phyloP scores from a whole-genome alignment of 2,329 filamentous ascomycete species.

The Ceratocystis cubensis region DNA sequence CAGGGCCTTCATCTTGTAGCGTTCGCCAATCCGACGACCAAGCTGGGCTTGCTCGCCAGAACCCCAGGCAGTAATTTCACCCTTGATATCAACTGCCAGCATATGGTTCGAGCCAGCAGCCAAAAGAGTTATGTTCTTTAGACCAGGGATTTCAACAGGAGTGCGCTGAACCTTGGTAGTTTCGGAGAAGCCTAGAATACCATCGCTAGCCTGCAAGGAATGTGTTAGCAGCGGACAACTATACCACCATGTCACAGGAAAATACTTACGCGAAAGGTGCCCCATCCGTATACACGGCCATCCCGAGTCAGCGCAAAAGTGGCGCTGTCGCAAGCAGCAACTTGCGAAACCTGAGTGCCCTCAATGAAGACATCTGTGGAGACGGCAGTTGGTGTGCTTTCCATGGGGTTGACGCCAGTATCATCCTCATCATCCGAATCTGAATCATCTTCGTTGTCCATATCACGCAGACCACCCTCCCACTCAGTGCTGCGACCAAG shows the following conservation, averaged over 20 bases:
- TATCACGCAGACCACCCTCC: constrained; percentile 50
- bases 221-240: neutral
- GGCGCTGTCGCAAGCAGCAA: constrained; percentile 61
- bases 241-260: neutral
- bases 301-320: constrained; percentile 65
- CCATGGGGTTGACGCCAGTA: constrained; percentile 56
- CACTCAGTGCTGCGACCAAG: constrained; percentile 62
- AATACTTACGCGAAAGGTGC: constrained; percentile 49
- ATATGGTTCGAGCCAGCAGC: constrained; percentile 59
- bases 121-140: constrained; percentile 54
- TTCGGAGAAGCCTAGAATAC: constrained; percentile 51
- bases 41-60: constrained; percentile 55
- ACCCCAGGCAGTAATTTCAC: constrained; percentile 58
- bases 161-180: constrained; percentile 38
- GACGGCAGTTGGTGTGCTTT: constrained; percentile 54
- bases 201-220: constrained; percentile 37
- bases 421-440: constrained; percentile 48
- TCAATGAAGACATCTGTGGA: constrained; percentile 46
- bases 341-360: constrained; percentile 48
- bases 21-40: constrained; percentile 45
- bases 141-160: constrained; percentile 44
- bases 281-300: constrained; percentile 71
- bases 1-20: constrained; percentile 51
- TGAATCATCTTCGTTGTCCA: constrained; percentile 43
- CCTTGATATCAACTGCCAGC: constrained; percentile 52